Percentiles rank a stretch among this genome's conserved stretches.
Conservation (phyloP, 225 moss, liverwort and hornwort genomes). For the Straminergon stramineum region DNA sequence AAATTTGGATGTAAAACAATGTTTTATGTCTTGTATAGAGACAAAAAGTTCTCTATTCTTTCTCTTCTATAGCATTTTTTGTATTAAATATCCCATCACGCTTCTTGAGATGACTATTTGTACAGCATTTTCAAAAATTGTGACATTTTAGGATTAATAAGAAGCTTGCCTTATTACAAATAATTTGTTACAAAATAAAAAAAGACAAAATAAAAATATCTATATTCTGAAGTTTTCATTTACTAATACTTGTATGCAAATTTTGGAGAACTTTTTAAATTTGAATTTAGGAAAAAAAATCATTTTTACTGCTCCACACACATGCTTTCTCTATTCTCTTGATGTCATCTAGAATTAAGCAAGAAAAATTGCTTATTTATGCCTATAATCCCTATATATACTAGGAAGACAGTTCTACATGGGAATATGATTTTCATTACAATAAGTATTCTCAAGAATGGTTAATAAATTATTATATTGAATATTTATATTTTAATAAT, state of each 20-base stretch:
- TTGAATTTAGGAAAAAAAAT: not conserved
- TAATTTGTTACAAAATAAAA: not conserved
- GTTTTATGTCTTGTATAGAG: fast-evolving
- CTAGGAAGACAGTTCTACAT: too few species aligned
- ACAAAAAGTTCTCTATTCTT: fast-evolving
- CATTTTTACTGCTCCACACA: not conserved
- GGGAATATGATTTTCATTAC: too few species aligned
- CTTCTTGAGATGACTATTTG: not conserved
- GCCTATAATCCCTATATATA: too few species aligned
- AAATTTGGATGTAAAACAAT: not conserved
- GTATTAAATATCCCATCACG: not conserved
- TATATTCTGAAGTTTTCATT: not conserved
- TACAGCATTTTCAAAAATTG: not conserved
- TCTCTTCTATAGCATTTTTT: not conserved
- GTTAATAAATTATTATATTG: too few species aligned
- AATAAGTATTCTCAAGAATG: too few species aligned
- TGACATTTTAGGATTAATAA: not conserved
- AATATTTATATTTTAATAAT: too few species aligned
- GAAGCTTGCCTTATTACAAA: not conserved
- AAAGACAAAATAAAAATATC: not conserved
- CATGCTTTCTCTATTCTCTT: not conserved
- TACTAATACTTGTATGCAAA: not conserved
- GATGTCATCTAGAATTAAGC: not conserved
- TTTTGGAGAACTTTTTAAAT: not conserved
- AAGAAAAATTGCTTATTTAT: too few species aligned